A percentile compares a stretch with the other conserved stretches of the same genome.
Evolutionary conservation across 768 basidiomycete species (phyloP).

Genomic region (Pulveroboletus ravenelii): DNA sequence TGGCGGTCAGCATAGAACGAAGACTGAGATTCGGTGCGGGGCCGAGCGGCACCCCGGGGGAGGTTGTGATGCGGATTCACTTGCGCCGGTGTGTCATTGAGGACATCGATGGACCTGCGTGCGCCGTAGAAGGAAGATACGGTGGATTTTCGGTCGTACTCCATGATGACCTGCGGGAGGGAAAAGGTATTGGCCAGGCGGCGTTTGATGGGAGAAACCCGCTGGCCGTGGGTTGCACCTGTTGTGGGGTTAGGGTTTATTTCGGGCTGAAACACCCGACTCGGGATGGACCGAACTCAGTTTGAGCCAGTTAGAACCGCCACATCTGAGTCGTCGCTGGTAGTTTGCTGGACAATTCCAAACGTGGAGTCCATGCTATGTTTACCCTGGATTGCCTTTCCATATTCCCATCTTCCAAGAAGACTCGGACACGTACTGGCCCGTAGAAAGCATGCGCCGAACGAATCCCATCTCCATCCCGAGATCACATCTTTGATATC

Average conservation of each 20-base stretch:
- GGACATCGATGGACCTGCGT: constrained; percentile 58
- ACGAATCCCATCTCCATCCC: neutral
- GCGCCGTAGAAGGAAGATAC: constrained; percentile 76
- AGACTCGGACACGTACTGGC: too few species aligned
- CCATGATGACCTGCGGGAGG: constrained; percentile 41
- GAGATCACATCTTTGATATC: neutral
- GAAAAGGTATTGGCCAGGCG: neutral
- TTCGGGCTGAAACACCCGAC: neutral
- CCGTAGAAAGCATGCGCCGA: too few species aligned
- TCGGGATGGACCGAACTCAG: too few species aligned
- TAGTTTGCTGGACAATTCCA: too few species aligned
- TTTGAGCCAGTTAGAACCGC: too few species aligned
- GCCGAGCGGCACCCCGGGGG: constrained; percentile 34
- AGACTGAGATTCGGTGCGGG: constrained; percentile 64
- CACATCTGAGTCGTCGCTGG: too few species aligned
- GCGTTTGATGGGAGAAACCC: constrained; percentile 8
- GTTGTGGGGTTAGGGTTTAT: constrained; percentile 26
- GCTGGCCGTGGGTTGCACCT: neutral
- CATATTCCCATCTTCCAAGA: too few species aligned
- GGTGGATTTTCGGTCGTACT: constrained; percentile 71
- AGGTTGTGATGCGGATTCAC: constrained; percentile 14
- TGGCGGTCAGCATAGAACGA: constrained; percentile 53
- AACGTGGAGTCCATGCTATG: too few species aligned
- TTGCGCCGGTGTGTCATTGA: constrained; percentile 44
- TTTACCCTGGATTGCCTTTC: too few species aligned